Percentiles rank a stretch among this genome's conserved stretches.
phyloP scores from a whole-genome alignment of 2,329 filamentous ascomycete genomes.

The Fusarium poae region DNA sequence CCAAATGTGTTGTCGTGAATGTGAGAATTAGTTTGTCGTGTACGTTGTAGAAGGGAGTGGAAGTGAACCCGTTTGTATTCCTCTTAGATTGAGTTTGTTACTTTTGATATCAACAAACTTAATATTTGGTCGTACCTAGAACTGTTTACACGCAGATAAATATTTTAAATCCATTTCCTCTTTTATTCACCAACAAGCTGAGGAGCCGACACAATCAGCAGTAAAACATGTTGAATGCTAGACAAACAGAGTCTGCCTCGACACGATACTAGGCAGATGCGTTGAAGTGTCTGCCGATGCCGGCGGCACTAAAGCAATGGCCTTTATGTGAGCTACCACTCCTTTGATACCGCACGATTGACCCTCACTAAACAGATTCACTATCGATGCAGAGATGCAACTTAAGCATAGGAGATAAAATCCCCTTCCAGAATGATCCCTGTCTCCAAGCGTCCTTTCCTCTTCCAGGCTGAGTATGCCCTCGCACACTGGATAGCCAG shows the following conservation, averaged over 20 bases:
- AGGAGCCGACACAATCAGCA: neutral
- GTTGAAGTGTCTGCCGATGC: neutral
- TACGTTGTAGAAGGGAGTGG: no score
- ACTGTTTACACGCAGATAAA: neutral
- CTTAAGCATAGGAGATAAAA: neutral
- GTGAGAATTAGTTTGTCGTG: neutral
- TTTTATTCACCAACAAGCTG: neutral
- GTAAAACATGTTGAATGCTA: neutral
- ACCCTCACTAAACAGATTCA: neutral
- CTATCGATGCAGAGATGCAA: no score
- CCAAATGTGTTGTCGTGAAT: neutral
- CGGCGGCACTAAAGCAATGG: neutral
- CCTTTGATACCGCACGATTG: neutral
- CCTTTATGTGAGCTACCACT: neutral
- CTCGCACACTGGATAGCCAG: neutral
- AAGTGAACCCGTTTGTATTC: no score
- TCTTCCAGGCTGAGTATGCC: neutral
- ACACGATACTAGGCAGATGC: neutral
- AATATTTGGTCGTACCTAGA: neutral
- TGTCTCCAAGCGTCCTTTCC: neutral
- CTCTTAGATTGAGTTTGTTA: no score
- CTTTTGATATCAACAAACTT: neutral
- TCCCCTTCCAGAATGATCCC: neutral
- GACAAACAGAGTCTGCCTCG: neutral
- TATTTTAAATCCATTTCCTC: neutral